Evolutionary conservation across 129 eudicot genomes (phyloP), one percentile per base, ranked within the genome.

Genomic region (Logfia minima): DNA sequence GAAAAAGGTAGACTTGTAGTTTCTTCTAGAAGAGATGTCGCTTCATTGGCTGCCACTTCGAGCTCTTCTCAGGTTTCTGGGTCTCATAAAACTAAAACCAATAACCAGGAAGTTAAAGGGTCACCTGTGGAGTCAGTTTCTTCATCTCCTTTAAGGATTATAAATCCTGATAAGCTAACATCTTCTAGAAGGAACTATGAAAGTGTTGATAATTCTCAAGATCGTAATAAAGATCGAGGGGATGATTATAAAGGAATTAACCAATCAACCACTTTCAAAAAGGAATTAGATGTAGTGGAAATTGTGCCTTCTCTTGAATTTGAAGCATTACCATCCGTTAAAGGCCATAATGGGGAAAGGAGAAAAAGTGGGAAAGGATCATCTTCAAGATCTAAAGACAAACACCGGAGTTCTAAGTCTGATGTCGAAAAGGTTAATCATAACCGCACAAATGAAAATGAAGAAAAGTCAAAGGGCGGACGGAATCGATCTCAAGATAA

Each of bases 101-200:
- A 82, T 68, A 64, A 64, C 67, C 92, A 82, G 66, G 96, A 89
- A 75, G 48, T 83, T 43, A 91, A 89, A 86, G 89, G 92, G 77
- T 94, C 99, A 28, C 99, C 99, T 3, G 97, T 94, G 72, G 97
- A 89, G 75, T 94, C 99, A 11, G 97, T 94, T 79, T 94, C 99
- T 75, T 91, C 97, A 62, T 94, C 97, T 77, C 99, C 99, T 61
- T 72, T 89, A 26, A 87, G 92, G 81, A 75, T 78, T 63, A 69
- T 79, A 32, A 77, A 83, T 82, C 80, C 82, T 22, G 97, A 91
- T 68, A 91, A 87, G 60, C 68, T 77, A 62, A 32, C 79, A 51
- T 74, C 85, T 58, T 70, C 78, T 19, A 76, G 81, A 83, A 85
- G 78, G 72, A 81, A 72, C 74, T 68, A 24, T 13, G 79, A 8